Evolutionary conservation across 805 yeast species (phyloP), one percentile per base, ranked within the genome.

Genomic region (Hagleromyces aurorensis): DNA sequence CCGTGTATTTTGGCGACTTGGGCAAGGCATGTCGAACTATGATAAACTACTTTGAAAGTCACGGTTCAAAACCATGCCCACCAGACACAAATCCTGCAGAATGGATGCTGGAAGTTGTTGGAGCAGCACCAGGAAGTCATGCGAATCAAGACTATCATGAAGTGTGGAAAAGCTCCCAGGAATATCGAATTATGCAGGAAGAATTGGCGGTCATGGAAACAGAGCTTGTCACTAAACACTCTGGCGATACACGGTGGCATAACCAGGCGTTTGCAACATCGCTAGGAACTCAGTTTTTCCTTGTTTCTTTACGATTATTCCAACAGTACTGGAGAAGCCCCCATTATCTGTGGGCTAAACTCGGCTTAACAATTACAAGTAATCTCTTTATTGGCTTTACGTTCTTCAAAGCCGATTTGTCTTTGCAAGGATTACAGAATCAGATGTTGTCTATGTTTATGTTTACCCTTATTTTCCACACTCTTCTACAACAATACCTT

Each of bases 31-130:
- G 68, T 38, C 48, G 48, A 23, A 61, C 69, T 5, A 59, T 77
- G 54, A 73, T 75, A 34, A 54, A 66, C 33, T 76, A 77, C 48
- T 76, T 77, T 46, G 82, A 77, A 49, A 48, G 51, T 5, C 52
- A 75, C 38, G 83, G 82, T 35, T 73, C 82, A 25, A 65, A 62
- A 14, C 58, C 61, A 30, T 78, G 84, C 59, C 82, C 83, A n/a
- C 58, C 64, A 7, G 62, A 64, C 19, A 82, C 80, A 7, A 78
- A 78, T 42, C 85, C 85, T 19, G 85, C 83, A 11, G 91, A 81
- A 60, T 82, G 87, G 86, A 83, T 82, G 89, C 64, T 82, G 55
- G 78, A 78, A 36, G 78, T 75, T 38, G 77, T 76, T 48, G 83
- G 83, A 44, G 82, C 83, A 28, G 82, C 82, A 23, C 83, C 83